Evolutionary conservation across 768 basidiomycete genomes (phyloP).

Genomic region (Tricholoma sp.): DNA sequence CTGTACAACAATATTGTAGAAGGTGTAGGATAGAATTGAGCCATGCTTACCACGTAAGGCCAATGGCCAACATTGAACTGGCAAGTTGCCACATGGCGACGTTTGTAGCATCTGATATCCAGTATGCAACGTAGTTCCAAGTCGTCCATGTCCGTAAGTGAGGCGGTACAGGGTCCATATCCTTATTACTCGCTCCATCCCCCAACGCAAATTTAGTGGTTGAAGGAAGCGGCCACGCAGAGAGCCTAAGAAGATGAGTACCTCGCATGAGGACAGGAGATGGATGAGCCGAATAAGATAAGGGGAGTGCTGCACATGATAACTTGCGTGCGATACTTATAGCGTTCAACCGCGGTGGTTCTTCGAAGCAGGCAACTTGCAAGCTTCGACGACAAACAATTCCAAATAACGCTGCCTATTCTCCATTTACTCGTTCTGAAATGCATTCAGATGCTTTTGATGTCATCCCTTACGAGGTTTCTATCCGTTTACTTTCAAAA

Average conservation of each 20-base stretch:
- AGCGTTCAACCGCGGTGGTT: too few relatives aligned
- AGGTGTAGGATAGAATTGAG: neutral
- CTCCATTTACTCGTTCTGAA: neutral
- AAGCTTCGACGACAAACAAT: too few relatives aligned
- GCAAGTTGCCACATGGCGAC: slow-evolving; percentile 57
- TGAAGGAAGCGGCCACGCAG: slow-evolving; percentile 47
- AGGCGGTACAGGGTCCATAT: slow-evolving; percentile 71
- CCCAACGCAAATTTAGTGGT: slow-evolving; percentile 52
- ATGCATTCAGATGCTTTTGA: slow-evolving; percentile 71
- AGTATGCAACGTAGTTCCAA: slow-evolving; percentile 62
- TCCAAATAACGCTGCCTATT: neutral
- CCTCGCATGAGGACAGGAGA: neutral
- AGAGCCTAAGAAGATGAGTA: slow-evolving; percentile 26
- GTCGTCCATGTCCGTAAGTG: slow-evolving; percentile 61
- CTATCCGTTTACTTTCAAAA: slow-evolving; percentile 14
- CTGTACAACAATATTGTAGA: slow-evolving; percentile 21
- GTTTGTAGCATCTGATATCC: slow-evolving; percentile 48
- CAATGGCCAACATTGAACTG: slow-evolving; percentile 69
- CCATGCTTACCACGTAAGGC: slow-evolving; percentile 57
- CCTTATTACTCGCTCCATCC: slow-evolving; percentile 63
- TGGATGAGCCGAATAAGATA: neutral
- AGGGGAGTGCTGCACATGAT: neutral
- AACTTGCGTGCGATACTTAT: neutral
- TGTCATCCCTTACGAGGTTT: slow-evolving; percentile 80
- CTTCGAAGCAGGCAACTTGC: too few relatives aligned